A percentile compares a stretch with the other conserved stretches of the same genome.
Conservation (phyloP, 139 green algal genomes). For the Mychonastes homosphaera region DNA sequence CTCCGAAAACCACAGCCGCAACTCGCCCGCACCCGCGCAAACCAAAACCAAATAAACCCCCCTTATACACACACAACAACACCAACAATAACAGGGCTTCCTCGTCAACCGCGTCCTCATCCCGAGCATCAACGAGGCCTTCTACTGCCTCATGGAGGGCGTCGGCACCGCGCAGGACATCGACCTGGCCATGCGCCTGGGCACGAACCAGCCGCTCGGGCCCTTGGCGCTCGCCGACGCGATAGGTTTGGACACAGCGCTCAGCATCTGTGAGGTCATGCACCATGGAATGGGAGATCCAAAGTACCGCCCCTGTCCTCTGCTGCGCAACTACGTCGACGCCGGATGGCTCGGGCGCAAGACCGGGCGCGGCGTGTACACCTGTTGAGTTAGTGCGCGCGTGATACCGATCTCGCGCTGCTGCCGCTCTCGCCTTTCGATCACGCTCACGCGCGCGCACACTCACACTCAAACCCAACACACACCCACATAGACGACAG, state of each 20-base stretch:
- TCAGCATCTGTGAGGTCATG: slow-evolving; percentile 85
- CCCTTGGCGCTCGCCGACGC: slow-evolving; percentile 66
- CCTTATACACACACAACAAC: no score
- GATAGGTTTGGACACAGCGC: slow-evolving; percentile 85
- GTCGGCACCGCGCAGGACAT: slow-evolving; percentile 76
- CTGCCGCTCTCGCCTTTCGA: neutral
- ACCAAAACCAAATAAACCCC: no score
- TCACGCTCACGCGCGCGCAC: neutral
- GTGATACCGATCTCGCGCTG: no score
- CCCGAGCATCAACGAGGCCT: slow-evolving; percentile 92
- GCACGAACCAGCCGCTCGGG: slow-evolving; percentile 74
- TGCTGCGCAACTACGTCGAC: slow-evolving; percentile 84
- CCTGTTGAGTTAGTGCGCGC: no score
- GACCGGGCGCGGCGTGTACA: slow-evolving; percentile 23
- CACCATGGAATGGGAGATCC: slow-evolving; percentile 66
- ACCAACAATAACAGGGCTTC: no score
- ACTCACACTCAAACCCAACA: neutral
- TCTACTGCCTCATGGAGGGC: slow-evolving; percentile 71
- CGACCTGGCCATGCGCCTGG: slow-evolving; percentile 65
- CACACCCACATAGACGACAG: slow-evolving; percentile 4
- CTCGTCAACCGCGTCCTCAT: slow-evolving; percentile 94
- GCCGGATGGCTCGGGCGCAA: slow-evolving; percentile 78
- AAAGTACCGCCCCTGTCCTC: slow-evolving; percentile 85
- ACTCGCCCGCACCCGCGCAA: no score
- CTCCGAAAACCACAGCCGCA: no score